These are phyloP conservation scores for Carallia brachiata DNA, from an alignment of 345 rosid species.

Conservation along the genomic window DNA sequence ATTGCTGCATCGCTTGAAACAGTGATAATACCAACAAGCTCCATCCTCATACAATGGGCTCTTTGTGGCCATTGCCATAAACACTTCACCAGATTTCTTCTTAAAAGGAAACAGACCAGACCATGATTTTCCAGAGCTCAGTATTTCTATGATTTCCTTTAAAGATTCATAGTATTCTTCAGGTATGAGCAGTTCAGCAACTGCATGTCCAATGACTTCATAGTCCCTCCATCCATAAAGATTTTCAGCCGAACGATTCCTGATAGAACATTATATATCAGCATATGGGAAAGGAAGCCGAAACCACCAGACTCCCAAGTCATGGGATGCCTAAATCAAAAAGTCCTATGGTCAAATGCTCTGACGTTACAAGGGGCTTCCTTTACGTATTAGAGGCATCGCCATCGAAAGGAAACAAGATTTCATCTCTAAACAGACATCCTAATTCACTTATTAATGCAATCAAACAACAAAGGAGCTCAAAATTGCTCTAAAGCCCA, in stretches of 20 bases:
- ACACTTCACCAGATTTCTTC: conserved; percentile 62
- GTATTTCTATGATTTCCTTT: conserved; percentile 38
- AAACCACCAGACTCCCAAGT: background rate
- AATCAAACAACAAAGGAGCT: too few relatives aligned
- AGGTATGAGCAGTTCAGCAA: conserved; percentile 52
- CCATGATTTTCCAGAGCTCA: conserved; percentile 64
- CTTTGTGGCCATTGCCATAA: conserved; percentile 70
- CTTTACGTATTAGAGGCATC: too few relatives aligned
- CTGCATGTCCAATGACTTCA: conserved; percentile 60
- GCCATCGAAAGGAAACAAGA: too few relatives aligned
- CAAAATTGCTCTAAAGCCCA: too few relatives aligned
- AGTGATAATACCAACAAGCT: conserved; percentile 63
- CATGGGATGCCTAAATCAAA: too few relatives aligned
- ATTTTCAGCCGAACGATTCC: conserved; percentile 81
- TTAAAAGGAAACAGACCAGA: conserved; percentile 82
- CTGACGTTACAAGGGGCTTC: too few relatives aligned
- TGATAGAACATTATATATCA: conserved; percentile 21
- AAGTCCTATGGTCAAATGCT: too few relatives aligned
- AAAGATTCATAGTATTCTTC: conserved; percentile 47
- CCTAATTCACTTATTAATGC: too few relatives aligned
- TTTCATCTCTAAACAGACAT: too few relatives aligned
- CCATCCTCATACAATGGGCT: conserved; percentile 63
- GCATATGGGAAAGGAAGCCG: background rate
- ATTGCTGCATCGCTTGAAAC: conserved; percentile 72
- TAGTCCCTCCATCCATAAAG: conserved; percentile 75